These are phyloP conservation scores for Cytospora piceae DNA, from an alignment of 2,329 filamentous ascomycete species.

Conservation along the genomic window DNA sequence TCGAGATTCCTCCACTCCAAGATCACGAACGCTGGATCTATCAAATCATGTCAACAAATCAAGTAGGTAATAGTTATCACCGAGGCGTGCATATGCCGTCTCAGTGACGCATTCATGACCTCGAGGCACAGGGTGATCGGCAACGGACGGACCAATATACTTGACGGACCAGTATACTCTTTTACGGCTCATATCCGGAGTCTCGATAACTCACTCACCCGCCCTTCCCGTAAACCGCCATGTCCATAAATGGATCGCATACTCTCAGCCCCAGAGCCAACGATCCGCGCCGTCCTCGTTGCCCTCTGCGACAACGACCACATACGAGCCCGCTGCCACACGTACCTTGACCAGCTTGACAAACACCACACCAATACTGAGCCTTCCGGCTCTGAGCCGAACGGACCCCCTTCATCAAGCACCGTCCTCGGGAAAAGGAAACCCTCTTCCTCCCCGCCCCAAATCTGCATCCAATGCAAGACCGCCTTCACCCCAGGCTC, in stretches of 20 bases:
- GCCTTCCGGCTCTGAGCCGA: background rate
- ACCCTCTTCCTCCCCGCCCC: slow-evolving; percentile 5
- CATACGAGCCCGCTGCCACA: slow-evolving; percentile 18
- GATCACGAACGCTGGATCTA: background rate
- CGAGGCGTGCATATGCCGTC: background rate
- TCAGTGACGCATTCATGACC: background rate
- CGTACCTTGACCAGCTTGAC: slow-evolving; percentile 25
- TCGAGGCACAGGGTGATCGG: background rate
- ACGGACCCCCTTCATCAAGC: background rate
- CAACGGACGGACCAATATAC: background rate
- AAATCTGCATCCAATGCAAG: slow-evolving; percentile 26
- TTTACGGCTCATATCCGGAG: background rate
- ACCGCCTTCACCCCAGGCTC: slow-evolving; percentile 10
- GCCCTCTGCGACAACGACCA: slow-evolving; percentile 26
- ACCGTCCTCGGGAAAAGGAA: slow-evolving; percentile 20
- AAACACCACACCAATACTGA: slow-evolving; percentile 2
- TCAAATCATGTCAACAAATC: too few relatives aligned
- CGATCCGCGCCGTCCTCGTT: slow-evolving; percentile 24
- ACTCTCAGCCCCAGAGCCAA: slow-evolving; percentile 21
- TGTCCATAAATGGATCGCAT: slow-evolving; percentile 24
- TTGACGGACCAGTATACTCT: too few relatives aligned
- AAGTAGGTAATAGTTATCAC: too few relatives aligned
- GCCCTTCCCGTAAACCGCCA: background rate
- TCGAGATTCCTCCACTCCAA: background rate
- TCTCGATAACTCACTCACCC: too few relatives aligned